Evolutionary conservation across 495 filamentous ascomycete species (phyloP), one percentile per base, ranked within the genome.

Genomic region (Neurospora tetrasperma): DNA sequence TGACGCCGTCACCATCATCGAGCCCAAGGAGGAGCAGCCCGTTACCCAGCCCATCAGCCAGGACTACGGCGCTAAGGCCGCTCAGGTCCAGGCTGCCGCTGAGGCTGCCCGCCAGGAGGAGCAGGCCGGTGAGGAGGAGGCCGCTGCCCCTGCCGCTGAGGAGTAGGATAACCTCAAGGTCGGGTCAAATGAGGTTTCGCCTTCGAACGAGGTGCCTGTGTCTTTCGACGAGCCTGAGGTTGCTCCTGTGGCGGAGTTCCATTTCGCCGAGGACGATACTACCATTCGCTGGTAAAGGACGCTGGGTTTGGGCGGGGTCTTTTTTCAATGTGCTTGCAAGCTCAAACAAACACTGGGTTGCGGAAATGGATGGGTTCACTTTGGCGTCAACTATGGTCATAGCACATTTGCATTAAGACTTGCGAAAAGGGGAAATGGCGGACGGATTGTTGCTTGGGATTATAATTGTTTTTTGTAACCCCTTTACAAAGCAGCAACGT

Each of bases 1-100:
- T 76, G 96, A 99, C 85, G 92, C 93, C 82, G 96, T 99, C 83
- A 98, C 94, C 81, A 93, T 99, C 87, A 97, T 98, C 85, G 96
- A 98, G 89, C 96, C 96, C 85, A 99, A 99, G 92, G 96, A 98
- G 85, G 96, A 99, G 89, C 88, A 92, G 77, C 90, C 91, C 79
- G 91, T 97, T 74, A 90, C 96, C 75, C 93, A 97, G 85, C 96
- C 96, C 79, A 91, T 93, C 85, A 92, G 89, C 85, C 93, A 97
- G 86, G 96, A 99, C 86, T 98, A 99, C 86, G 96, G 96, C 83
- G 94, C 95, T 74, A 98, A 98, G 90, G 94, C 93, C 73, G 84
- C 94, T 48, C 92, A 93, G 79, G 92, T 92, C 72, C 92, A 96
- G 86, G 85, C 85, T 68, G 86, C 86, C 71, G 86, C 86, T 73